phyloP scores from a whole-genome alignment of 495 filamentous ascomycete genomes.

The Corynascus novoguineensis region DNA sequence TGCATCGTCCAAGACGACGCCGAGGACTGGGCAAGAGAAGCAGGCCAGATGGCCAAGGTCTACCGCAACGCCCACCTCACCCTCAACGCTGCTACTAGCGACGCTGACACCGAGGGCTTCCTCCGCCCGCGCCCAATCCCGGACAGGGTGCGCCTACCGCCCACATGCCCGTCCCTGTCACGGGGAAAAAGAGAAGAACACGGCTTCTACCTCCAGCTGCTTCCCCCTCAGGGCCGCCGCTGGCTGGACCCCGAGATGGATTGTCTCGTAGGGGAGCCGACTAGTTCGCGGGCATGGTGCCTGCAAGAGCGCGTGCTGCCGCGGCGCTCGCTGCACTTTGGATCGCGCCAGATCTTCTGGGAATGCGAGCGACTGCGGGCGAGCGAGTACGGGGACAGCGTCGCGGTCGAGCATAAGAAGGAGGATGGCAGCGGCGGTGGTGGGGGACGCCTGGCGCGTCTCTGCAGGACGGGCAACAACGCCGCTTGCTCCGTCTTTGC shows the following conservation, averaged over 20 bases:
- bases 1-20: conserved; percentile 42
- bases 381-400: conserved; percentile 20
- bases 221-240: conserved; percentile 3
- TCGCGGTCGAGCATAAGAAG: too few species aligned
- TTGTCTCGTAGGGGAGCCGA: conserved; percentile 17
- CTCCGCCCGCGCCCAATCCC: conserved; percentile 5
- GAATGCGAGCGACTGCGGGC: conserved; percentile 24
- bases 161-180: neutral
- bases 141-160: conserved; percentile 6
- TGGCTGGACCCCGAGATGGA: neutral
- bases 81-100: conserved; percentile 15
- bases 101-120: conserved; percentile 20
- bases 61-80: conserved; percentile 36
- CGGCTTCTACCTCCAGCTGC: conserved; percentile 10
- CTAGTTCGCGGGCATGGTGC: conserved; percentile 33
- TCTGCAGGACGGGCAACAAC: conserved; percentile 13
- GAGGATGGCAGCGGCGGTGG: neutral
- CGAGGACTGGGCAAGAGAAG: conserved; percentile 35
- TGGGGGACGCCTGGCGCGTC: conserved; percentile 13
- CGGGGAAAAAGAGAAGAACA: neutral
- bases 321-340: conserved; percentile 25
- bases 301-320: conserved; percentile 34
- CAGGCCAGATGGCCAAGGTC: conserved; percentile 34
- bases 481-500: conserved; percentile 9
- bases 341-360: conserved; percentile 26